phyloP scores from a whole-genome alignment of 108 stramenopile genomes.

The Cyclotella atomus region DNA sequence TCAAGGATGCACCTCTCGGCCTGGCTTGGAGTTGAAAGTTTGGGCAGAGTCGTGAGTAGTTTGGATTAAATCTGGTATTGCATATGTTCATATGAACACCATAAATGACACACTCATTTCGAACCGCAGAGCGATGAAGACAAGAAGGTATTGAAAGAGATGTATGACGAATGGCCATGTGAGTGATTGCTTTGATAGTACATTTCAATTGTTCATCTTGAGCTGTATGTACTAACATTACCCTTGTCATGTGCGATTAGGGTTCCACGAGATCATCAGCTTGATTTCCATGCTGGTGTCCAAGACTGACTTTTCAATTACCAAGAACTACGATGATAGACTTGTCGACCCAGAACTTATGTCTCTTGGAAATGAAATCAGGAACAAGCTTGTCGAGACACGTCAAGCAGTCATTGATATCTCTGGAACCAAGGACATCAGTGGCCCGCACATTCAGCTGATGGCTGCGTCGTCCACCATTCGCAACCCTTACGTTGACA shows the following conservation, averaged over 20 bases:
- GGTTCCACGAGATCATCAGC: slow-evolving; percentile 91
- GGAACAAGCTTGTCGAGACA: slow-evolving; percentile 83
- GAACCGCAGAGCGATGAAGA: slow-evolving; percentile 53
- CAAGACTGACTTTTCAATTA: slow-evolving; percentile 93
- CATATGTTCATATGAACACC: no score
- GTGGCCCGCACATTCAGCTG: slow-evolving; percentile 82
- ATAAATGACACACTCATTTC: no score
- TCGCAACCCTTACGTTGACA: slow-evolving; percentile 96
- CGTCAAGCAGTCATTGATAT: slow-evolving; percentile 82
- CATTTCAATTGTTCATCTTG: no score
- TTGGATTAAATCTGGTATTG: no score
- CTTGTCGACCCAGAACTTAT: slow-evolving; percentile 76
- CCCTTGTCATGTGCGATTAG: not conserved
- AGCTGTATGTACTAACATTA: not conserved
- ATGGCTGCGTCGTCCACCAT: slow-evolving; percentile 85
- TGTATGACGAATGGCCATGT: slow-evolving; percentile 96
- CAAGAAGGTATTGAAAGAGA: slow-evolving; percentile 64
- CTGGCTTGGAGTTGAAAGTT: slow-evolving; percentile 95
- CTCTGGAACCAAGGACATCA: slow-evolving; percentile 78
- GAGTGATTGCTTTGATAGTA: no score
- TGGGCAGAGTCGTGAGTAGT: slow-evolving; percentile 59
- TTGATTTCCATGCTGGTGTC: slow-evolving; percentile 95
- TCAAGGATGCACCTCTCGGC: slow-evolving; percentile 94
- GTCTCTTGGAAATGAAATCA: slow-evolving; percentile 83
- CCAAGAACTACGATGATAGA: slow-evolving; percentile 90